A percentile compares a stretch with the other conserved stretches of the same genome.
Evolutionary conservation across 306 rosid species (phyloP).

Genomic region (Casuarina glauca): DNA sequence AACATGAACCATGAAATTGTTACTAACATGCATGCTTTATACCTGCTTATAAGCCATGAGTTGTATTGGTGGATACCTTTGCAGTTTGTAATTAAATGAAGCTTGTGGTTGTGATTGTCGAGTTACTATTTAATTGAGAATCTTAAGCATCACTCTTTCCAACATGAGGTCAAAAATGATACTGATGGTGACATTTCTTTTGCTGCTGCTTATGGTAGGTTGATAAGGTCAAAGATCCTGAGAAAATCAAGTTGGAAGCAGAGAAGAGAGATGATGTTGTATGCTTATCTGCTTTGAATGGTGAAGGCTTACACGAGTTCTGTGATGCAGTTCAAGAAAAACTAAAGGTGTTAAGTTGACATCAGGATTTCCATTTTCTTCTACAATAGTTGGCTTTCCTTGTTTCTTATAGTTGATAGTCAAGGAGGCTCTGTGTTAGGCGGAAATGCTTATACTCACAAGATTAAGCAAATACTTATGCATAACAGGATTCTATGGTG

Average conservation of each 20-base stretch:
- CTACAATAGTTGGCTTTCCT: slow-evolving; percentile 1
- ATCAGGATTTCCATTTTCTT: slow-evolving; percentile 8
- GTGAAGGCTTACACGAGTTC: slow-evolving; percentile 70
- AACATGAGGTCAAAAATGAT: slow-evolving; percentile 11
- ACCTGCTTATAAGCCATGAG: background rate
- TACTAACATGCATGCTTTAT: background rate
- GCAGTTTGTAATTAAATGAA: background rate
- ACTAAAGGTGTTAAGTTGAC: slow-evolving; percentile 62
- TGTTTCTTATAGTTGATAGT: background rate
- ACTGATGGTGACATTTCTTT: slow-evolving; percentile 12
- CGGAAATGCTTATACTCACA: background rate
- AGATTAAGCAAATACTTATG: slow-evolving; percentile 7
- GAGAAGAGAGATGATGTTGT: slow-evolving; percentile 71
- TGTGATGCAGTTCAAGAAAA: slow-evolving; percentile 77
- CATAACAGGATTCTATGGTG: slow-evolving; percentile 79
- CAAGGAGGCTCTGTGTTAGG: background rate
- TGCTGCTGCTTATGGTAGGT: slow-evolving; percentile 50
- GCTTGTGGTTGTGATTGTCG: background rate
- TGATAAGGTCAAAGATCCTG: slow-evolving; percentile 71
- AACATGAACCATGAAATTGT: background rate
- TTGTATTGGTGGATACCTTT: background rate
- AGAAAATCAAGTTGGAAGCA: slow-evolving; percentile 63
- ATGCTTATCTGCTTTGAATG: slow-evolving; percentile 82
- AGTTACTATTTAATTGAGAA: background rate
- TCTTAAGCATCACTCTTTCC: background rate